Evolutionary conservation across 108 stramenopile species (phyloP), one percentile per base, ranked within the genome.

Genomic region (Cyclotella baltica): DNA sequence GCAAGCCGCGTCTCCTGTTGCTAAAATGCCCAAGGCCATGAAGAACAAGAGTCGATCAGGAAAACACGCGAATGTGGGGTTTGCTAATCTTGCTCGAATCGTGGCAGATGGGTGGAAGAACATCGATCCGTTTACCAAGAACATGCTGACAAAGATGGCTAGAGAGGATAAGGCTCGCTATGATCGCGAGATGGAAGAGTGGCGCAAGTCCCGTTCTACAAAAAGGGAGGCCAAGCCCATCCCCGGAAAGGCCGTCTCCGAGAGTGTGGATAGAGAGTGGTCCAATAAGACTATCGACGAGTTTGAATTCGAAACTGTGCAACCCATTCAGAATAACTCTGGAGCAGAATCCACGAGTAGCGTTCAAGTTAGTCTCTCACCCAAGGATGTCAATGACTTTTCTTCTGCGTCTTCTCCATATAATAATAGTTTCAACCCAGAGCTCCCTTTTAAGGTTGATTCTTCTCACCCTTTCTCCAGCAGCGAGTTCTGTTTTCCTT

Each of bases 11-110:
- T n/a, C n/a, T n/a, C n/a, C n/a, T n/a, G n/a, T n/a, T n/a, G n/a
- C n/a, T n/a, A n/a, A n/a, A n/a, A n/a, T n/a, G n/a, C n/a, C n/a
- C n/a, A n/a, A n/a, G n/a, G n/a, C n/a, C n/a, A n/a, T n/a, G n/a
- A n/a, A n/a, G n/a, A n/a, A n/a, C n/a, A n/a, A n/a, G n/a, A n/a
- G n/a, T n/a, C n/a, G n/a, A n/a, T n/a, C n/a, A n/a, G n/a, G n/a
- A n/a, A n/a, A n/a, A n/a, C n/a, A 53, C n/a, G 52, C 52, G 19
- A 53, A 53, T 53, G 52, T 53, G 11, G 52, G 52, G 16, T 53
- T 53, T 53, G 52, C 52, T 19, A 53, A 53, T 53, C 52, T 53
- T 18, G 52, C 52, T 5, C 52, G 52, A 5, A 53, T 53, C 20
- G 40, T 43, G 10, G 13, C 10, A 11, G 10, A 43, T 6, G 13